Evolutionary conservation across 768 basidiomycete genomes (phyloP).

Genomic region (Tephrocybe sp.): DNA sequence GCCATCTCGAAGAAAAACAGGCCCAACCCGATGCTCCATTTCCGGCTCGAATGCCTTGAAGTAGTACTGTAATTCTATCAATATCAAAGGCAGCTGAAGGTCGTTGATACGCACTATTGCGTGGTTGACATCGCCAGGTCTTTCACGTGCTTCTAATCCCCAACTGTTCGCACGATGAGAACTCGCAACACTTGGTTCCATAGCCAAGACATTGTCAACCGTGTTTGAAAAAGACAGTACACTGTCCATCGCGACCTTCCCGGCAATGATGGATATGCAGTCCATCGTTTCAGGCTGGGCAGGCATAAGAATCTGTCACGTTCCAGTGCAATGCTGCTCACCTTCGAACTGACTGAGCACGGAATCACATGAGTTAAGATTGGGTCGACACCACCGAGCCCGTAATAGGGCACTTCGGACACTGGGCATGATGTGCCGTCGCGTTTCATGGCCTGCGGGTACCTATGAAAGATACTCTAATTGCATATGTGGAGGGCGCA

Average conservation of each 20-base stretch:
- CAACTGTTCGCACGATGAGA: constrained; percentile 12
- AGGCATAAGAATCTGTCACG: neutral
- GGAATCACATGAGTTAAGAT: constrained; percentile 16
- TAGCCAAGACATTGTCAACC: constrained; percentile 12
- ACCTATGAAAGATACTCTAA: neutral
- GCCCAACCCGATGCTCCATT: constrained; percentile 2
- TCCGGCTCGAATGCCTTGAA: constrained; percentile 12
- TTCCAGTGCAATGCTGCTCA: neutral
- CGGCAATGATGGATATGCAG: constrained; percentile 12
- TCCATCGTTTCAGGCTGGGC: constrained; percentile 12
- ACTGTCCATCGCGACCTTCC: constrained; percentile 1
- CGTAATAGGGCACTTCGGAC: constrained; percentile 12
- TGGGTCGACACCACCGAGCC: constrained; percentile 5
- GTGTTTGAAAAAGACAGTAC: constrained; percentile 7
- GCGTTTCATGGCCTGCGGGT: constrained; percentile 14
- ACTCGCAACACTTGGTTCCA: constrained; percentile 10
- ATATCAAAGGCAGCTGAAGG: neutral
- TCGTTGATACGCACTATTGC: constrained; percentile 3
- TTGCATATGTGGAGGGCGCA: neutral
- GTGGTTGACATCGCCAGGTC: neutral
- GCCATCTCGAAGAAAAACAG: constrained; percentile 16
- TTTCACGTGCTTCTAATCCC: constrained; percentile 16
- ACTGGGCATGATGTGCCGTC: constrained; percentile 19
- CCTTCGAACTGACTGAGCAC: constrained; percentile 11
- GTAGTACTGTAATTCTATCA: constrained; percentile 6